Conservation (phyloP, 2,329 filamentous ascomycete species). For the Raffaelea arxii region DNA sequence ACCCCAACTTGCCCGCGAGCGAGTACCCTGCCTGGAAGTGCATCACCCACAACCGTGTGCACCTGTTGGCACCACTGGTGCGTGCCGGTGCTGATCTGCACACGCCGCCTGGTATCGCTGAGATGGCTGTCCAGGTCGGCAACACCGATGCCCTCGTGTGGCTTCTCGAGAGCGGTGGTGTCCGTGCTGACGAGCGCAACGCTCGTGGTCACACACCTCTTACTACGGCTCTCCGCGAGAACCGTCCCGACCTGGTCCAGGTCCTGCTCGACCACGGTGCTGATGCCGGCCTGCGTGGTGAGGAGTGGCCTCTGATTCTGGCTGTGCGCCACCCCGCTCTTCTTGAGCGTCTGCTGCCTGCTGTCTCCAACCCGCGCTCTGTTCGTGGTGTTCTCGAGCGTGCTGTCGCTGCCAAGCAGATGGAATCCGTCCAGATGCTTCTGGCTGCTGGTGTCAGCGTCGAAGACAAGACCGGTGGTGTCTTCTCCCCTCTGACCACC, state of each 20-base stretch:
- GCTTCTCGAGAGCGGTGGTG: constrained; percentile 23
- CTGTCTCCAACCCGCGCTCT: constrained; percentile 43
- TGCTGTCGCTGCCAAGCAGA: constrained; percentile 42
- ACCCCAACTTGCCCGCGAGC: constrained; percentile 20
- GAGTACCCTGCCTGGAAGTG: constrained; percentile 24
- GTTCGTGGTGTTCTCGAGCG: constrained; percentile 19
- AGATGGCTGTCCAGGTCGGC: constrained; percentile 22
- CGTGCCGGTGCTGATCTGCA: constrained; percentile 23
- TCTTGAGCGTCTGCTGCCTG: constrained; percentile 35
- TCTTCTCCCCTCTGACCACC: constrained; percentile 42
- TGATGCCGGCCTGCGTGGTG: constrained; percentile 18
- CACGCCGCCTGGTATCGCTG: constrained; percentile 20
- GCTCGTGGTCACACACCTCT: constrained; percentile 21
- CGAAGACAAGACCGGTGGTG: constrained; percentile 63
- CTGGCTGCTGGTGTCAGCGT: constrained; percentile 55
- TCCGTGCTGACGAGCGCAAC: constrained; percentile 22
- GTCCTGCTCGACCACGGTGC: constrained; percentile 25
- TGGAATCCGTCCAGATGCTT: constrained; percentile 57
- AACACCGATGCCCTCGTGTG: constrained; percentile 27
- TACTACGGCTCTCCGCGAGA: constrained; percentile 16
- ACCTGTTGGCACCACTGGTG: constrained; percentile 25
- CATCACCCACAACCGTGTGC: constrained; percentile 16
- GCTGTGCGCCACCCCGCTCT: constrained; percentile 52
- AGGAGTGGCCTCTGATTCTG: constrained; percentile 57
- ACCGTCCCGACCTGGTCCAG: constrained; percentile 40